phyloP scores from a whole-genome alignment of 1,284 basidiomycete species.

The Fomitopsis palustris region DNA sequence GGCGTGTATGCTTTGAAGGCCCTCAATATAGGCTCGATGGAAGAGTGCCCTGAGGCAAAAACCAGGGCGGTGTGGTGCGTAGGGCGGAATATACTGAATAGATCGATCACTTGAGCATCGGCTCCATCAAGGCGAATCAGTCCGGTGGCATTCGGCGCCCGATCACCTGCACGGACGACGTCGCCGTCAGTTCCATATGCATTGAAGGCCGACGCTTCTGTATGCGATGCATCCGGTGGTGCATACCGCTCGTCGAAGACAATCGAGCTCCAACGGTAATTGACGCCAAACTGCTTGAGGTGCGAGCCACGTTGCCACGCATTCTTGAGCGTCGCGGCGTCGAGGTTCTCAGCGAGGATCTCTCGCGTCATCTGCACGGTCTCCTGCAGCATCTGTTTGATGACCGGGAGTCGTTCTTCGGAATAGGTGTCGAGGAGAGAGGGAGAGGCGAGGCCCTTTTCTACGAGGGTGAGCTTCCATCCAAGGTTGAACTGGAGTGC shows the following conservation, averaged over 20 bases:
- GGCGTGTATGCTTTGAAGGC: conserved; percentile 2
- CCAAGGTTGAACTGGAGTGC: conserved; percentile 28
- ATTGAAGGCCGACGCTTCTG: neutral
- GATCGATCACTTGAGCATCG: neutral
- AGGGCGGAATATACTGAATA: conserved; percentile 15
- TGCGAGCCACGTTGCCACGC: conserved; percentile 13
- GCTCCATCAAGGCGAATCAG: conserved; percentile 18
- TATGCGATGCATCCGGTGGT: conserved; percentile 17
- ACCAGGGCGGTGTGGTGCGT: conserved; percentile 19
- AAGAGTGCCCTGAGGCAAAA: conserved; percentile 6
- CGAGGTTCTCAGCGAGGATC: neutral
- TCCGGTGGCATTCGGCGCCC: conserved; percentile 41
- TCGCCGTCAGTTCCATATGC: neutral
- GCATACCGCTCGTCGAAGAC: conserved; percentile 33
- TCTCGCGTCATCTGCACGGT: conserved; percentile 9
- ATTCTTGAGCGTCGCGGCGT: neutral
- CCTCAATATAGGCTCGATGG: neutral
- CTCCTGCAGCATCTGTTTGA: conserved; percentile 21
- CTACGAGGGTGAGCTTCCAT: conserved; percentile 30
- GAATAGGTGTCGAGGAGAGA: conserved; percentile 24
- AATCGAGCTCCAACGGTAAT: conserved; percentile 43
- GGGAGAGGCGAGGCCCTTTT: conserved; percentile 22
- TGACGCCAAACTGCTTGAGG: conserved; percentile 40
- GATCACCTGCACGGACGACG: conserved; percentile 40
- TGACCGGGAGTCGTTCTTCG: conserved; percentile 27